Base-by-base conservation (phyloP, 352 stramenopile species). In the Phytophthora hybrid region DNA sequence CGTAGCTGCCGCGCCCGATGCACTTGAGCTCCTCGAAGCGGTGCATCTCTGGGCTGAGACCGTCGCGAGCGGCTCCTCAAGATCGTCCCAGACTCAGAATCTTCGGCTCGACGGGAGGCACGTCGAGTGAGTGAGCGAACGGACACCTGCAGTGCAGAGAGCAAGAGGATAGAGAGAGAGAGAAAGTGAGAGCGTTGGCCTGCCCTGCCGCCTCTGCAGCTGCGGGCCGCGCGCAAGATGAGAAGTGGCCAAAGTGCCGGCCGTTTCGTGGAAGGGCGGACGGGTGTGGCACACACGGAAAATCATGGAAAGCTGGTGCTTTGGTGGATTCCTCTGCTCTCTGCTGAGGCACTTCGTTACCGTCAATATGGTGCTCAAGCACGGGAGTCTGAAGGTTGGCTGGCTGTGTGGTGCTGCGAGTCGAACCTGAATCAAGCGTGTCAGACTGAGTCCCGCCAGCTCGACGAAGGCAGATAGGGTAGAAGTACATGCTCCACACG, bases 1-100 rank as follows among this genome's bases (percentile, higher is more conserved):
- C 88, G 62, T 93, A 95, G 76, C 85, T 93, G 19, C 88, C 88
- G 44, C 87, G 82, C 1, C 88, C 88, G 44, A 95, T 95, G 75
- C 83, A 93, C 41, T 84, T 77, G 55, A 91, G 76, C 72, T 94
- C 88, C 59, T 92, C 77, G 66, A 93, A 95, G 60, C 90, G 89
- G 47, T 93, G 57, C 88, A 95, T 95, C 1, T 29, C 11, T 19
- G 29, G 14, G 34, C 34, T 41, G 34, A 41, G 34, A 41, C 58
- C 44, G 46, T 62, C 39, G 49, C 46, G 58, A 47, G 58, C 62
- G 57, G 34, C 76, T 49, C 41, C 57, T 76, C 32, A 73, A 77
- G 64, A 71, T 79, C 59, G 63, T 31, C 34, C 34, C 9, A 14
- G 10, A 51, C 44, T 51, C 44, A 21, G 51, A 54, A 62, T 60